phyloP scores from a whole-genome alignment of 495 filamentous ascomycete genomes.

The Alectoria sarmentosa region DNA sequence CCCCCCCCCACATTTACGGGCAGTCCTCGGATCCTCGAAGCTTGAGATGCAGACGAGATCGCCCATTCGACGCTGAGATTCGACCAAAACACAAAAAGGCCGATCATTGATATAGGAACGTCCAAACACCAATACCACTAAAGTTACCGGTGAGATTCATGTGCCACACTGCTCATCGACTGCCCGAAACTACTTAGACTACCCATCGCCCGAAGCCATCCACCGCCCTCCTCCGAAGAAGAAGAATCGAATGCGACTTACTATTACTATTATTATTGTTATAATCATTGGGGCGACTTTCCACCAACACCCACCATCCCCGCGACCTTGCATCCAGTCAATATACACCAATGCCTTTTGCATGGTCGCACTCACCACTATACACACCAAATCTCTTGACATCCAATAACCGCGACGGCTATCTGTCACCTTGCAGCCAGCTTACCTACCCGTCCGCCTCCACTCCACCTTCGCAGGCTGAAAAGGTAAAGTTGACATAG shows the following conservation, averaged over 20 bases:
- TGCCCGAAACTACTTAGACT: slow-evolving; percentile 26
- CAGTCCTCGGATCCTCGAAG: not conserved
- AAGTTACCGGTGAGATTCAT: slow-evolving; percentile 9
- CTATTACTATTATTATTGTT: slow-evolving; percentile 2
- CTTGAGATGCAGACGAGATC: not conserved
- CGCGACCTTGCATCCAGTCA: slow-evolving; percentile 25
- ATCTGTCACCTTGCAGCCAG: slow-evolving; percentile 23
- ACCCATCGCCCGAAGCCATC: slow-evolving; percentile 32
- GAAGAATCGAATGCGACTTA: not conserved
- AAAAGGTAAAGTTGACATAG: slow-evolving; percentile 24
- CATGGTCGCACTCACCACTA: slow-evolving; percentile 23
- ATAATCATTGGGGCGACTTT: slow-evolving; percentile 22
- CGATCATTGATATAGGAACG: not conserved
- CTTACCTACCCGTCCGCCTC: slow-evolving; percentile 22
- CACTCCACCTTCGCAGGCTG: slow-evolving; percentile 17
- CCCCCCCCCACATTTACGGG: not conserved
- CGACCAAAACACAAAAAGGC: not conserved
- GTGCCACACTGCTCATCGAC: slow-evolving; percentile 20
- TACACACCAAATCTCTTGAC: slow-evolving; percentile 14
- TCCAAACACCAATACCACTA: not conserved
- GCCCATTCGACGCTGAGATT: not conserved
- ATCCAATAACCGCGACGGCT: slow-evolving; percentile 26
- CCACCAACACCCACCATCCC: slow-evolving; percentile 19
- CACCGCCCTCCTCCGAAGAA: slow-evolving; percentile 45
- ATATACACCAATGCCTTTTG: slow-evolving; percentile 15